These are phyloP conservation scores for Scheffersomyces stambukii DNA, from an alignment of 1,139 yeast genomes.

Conservation along the genomic window DNA sequence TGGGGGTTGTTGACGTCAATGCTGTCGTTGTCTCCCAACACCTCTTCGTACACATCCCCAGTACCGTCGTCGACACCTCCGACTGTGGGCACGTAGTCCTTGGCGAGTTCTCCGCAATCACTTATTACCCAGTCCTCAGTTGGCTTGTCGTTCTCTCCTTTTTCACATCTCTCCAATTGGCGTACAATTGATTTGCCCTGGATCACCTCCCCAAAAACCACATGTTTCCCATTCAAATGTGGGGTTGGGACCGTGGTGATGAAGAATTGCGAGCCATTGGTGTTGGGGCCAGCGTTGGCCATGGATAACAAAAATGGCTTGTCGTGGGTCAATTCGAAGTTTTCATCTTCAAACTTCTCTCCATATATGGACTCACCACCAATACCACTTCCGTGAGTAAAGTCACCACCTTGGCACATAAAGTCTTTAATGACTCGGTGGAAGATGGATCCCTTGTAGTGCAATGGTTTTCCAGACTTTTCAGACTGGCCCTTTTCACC, in stretches of 20 bases:
- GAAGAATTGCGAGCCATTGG: slow-evolving; percentile 95
- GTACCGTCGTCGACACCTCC: slow-evolving; percentile 63
- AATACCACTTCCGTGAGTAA: slow-evolving; percentile 82
- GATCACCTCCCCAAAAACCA: slow-evolving; percentile 87
- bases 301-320: slow-evolving; percentile 85
- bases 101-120: slow-evolving; percentile 76
- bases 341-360: slow-evolving; percentile 92
- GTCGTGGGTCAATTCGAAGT: slow-evolving; percentile 71
- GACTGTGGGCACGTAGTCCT: slow-evolving; percentile 47
- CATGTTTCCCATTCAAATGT: slow-evolving; percentile 91
- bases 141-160: slow-evolving; percentile 65
- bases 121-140: slow-evolving; percentile 59
- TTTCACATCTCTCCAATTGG: slow-evolving; percentile 65
- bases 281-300: slow-evolving; percentile 96
- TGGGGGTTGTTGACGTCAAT: slow-evolving; percentile 58
- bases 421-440: slow-evolving; percentile 90
- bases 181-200: slow-evolving; percentile 81
- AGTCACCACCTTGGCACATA: slow-evolving; percentile 98
- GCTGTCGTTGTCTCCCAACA: slow-evolving; percentile 66
- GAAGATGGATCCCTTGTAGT: slow-evolving; percentile 76
- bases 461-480: slow-evolving; percentile 57
- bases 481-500: slow-evolving; percentile 77
- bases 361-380: slow-evolving; percentile 97
- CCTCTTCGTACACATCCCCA: slow-evolving; percentile 81
- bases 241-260: slow-evolving; percentile 84